phyloP scores from a whole-genome alignment of 78 protist species.

The Parvularia atlantis region DNA sequence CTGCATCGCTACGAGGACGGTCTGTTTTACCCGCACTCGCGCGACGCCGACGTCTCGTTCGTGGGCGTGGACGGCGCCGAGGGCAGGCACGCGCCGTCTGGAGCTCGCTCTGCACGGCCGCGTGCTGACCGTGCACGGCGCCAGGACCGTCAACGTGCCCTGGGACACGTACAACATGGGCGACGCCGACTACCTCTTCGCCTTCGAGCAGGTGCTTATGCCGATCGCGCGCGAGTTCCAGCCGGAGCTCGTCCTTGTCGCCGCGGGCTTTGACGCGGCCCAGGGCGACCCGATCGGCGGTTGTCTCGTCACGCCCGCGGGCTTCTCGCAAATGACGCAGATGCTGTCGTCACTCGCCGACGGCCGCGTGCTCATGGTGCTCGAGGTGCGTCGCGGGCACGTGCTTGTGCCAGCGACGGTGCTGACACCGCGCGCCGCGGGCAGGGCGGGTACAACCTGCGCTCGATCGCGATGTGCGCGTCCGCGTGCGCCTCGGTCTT shows the following conservation, averaged over 20 bases:
- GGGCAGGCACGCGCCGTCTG: too few relatives aligned
- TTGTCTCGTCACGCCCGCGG: slow-evolving; percentile 12
- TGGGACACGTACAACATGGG: background rate
- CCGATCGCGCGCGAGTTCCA: slow-evolving; percentile 35
- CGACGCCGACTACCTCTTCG: slow-evolving; percentile 43
- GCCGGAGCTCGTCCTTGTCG: slow-evolving; percentile 48
- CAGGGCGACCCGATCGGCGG: slow-evolving; percentile 40
- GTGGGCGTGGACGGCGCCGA: too few relatives aligned
- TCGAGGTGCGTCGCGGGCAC: background rate
- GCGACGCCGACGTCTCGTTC: background rate
- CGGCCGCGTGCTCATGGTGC: background rate
- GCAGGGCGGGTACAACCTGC: too few relatives aligned
- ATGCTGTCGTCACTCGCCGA: background rate
- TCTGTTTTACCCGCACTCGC: slow-evolving; percentile 38
- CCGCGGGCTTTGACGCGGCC: slow-evolving; percentile 68
- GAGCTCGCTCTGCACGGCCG: too few relatives aligned
- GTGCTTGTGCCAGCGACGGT: background rate
- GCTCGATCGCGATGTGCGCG: background rate
- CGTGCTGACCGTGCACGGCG: too few relatives aligned
- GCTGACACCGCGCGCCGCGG: too few relatives aligned
- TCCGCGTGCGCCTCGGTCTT: background rate
- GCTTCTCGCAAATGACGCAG: background rate
- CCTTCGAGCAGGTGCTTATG: slow-evolving; percentile 22
- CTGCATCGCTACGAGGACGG: slow-evolving; percentile 24
- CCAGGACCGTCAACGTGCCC: too few relatives aligned